Percentiles rank a stretch among this genome's conserved stretches.
phyloP scores from a whole-genome alignment of 2,329 filamentous ascomycete species.

The Rutstroemia sydowiana region DNA sequence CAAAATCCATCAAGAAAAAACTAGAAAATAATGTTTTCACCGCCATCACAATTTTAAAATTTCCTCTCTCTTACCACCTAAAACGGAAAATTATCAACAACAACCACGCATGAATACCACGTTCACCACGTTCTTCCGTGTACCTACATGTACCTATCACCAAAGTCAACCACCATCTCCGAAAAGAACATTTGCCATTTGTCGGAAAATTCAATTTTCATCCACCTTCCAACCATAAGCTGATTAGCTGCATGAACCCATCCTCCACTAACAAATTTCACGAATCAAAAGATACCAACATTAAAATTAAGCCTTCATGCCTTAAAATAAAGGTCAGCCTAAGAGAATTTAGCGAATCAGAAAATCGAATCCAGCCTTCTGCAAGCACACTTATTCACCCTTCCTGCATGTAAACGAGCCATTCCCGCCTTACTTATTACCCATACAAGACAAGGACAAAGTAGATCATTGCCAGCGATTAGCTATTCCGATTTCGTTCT shows the following conservation, averaged over 20 bases:
- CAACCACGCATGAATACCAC: constrained; percentile 10
- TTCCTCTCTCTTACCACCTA: background rate
- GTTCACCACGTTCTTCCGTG: constrained; percentile 4
- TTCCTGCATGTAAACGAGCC: background rate
- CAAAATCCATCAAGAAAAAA: background rate
- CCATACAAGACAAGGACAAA: background rate
- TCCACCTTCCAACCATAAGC: background rate
- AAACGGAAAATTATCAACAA: background rate
- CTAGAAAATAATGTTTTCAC: background rate
- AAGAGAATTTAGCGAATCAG: background rate
- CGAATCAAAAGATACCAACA: background rate
- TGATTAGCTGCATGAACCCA: background rate
- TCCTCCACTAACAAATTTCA: background rate
- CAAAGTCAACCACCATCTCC: background rate
- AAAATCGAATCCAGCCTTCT: background rate
- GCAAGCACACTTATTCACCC: background rate
- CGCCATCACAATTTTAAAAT: background rate
- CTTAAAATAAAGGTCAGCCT: no score
- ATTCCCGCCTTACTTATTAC: background rate
- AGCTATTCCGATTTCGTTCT: background rate
- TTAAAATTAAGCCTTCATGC: no score
- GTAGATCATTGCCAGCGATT: constrained; percentile 3
- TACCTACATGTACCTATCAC: constrained; percentile 1
- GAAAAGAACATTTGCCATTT: no score
- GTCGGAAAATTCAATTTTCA: background rate